Conservation (phyloP, 2,329 filamentous ascomycete genomes). For the Colletotrichum chrysophilum region DNA sequence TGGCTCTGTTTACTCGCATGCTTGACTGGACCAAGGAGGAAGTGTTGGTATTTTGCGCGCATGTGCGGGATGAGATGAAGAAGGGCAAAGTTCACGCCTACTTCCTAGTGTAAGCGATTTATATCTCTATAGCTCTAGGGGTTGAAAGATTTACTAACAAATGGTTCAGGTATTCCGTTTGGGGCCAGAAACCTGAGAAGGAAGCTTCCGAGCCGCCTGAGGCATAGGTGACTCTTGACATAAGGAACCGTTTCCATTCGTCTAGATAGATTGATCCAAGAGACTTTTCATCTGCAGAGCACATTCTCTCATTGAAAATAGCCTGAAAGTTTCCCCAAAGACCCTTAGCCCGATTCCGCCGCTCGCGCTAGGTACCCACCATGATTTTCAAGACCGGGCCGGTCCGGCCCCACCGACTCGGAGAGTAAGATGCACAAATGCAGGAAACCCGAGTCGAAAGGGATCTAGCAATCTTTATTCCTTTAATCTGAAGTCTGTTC, state of each 20-base stretch:
- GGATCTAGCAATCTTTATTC: not conserved
- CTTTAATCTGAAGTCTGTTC: not conserved
- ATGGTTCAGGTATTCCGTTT: not conserved
- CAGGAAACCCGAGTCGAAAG: not conserved
- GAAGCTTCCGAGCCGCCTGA: not conserved
- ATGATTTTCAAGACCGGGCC: not conserved
- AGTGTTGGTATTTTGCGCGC: conserved; percentile 35
- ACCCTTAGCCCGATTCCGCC: not conserved
- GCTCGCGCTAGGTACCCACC: not conserved
- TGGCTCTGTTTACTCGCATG: conserved; percentile 37
- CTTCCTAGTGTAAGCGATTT: conserved; percentile 38
- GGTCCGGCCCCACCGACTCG: not conserved
- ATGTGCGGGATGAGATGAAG: conserved; percentile 37
- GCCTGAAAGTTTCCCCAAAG: not conserved
- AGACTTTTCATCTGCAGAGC: not conserved
- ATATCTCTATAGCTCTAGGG: not conserved
- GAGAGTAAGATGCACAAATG: not conserved
- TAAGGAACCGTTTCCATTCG: not conserved
- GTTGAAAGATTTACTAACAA: not conserved
- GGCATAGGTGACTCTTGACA: not conserved
- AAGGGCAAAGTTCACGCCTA: conserved; percentile 39
- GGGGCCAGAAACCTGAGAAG: conserved; percentile 7
- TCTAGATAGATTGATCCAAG: not conserved
- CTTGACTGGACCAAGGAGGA: conserved; percentile 37
- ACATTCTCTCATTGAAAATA: not conserved